These are phyloP conservation scores for Scortechinia acanthostroma DNA, from an alignment of 2,329 filamentous ascomycete genomes.

Conservation along the genomic window DNA sequence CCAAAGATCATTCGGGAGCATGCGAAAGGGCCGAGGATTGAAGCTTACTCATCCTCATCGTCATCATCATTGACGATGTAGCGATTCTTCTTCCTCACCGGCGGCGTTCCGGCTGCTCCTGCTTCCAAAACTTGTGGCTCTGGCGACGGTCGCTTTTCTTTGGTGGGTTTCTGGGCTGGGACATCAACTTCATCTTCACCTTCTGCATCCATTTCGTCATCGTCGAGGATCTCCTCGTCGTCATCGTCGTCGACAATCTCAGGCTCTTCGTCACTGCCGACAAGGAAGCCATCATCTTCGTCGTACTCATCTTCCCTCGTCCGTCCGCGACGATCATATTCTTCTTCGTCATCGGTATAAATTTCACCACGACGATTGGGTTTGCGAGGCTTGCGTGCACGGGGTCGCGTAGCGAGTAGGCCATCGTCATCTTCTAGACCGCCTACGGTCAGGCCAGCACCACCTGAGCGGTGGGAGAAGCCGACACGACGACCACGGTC, in stretches of 20 bases:
- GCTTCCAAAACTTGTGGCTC: conserved; percentile 29
- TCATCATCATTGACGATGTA: conserved; percentile 34
- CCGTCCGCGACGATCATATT: conserved; percentile 27
- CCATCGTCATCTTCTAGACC: conserved; percentile 51
- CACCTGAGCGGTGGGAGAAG: conserved; percentile 29
- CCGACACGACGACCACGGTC: conserved; percentile 41
- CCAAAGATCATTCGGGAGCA: too few relatives aligned
- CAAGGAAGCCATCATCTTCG: conserved; percentile 8
- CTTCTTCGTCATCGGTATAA: conserved; percentile 37
- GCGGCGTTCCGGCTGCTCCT: conserved; percentile 14
- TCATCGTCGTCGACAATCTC: conserved; percentile 31
- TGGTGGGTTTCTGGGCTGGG: not conserved
- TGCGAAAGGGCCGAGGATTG: too few relatives aligned
- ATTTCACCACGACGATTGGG: conserved; percentile 35
- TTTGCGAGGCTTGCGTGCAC: conserved; percentile 22
- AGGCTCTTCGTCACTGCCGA: conserved; percentile 34
- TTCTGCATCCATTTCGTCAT: not conserved
- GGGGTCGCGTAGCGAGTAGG: conserved; percentile 27
- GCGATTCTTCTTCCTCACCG: conserved; percentile 27
- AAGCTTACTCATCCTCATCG: conserved; percentile 17
- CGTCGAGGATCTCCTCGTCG: conserved; percentile 8
- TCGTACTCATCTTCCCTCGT: conserved; percentile 9
- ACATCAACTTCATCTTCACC: not conserved
- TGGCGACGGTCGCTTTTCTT: not conserved
- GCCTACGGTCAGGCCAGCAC: conserved; percentile 40